Percentiles rank a stretch among this genome's conserved stretches.
These are phyloP conservation scores for Blastocystis sp. DNA, from an alignment of 352 stramenopile genomes.

Conservation along the genomic window DNA sequence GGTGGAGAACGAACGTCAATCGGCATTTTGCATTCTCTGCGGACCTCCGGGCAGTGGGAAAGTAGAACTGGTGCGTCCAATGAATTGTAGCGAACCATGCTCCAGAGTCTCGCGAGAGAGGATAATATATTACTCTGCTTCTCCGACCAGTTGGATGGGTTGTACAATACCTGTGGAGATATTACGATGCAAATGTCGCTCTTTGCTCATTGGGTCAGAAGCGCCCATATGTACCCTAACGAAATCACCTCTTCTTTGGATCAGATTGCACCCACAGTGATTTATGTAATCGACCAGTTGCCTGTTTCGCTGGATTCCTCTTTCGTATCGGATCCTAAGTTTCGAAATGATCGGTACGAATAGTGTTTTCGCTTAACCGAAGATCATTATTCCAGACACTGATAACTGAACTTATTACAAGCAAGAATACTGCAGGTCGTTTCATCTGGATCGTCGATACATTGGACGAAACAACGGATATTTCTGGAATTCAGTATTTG, in stretches of 20 bases:
- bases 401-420: not conserved
- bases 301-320: not conserved
- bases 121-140: not conserved
- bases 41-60: constrained; percentile 22
- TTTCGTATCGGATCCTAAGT: not conserved
- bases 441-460: constrained; percentile 44
- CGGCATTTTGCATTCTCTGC: constrained; percentile 1
- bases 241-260: not conserved
- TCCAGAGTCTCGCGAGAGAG: not conserved
- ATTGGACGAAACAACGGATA: not conserved
- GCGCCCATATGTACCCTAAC: not conserved
- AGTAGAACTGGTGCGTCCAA: not conserved
- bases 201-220: not conserved
- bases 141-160: not conserved
- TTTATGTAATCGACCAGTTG: constrained; percentile 30
- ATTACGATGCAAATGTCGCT: not conserved
- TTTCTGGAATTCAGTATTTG: not conserved
- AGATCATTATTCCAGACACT: not conserved
- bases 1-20: not conserved
- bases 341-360: not conserved
- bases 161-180: not conserved
- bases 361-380: not conserved
- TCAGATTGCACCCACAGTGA: not conserved
- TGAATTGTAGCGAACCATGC: not conserved
- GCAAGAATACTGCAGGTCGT: not conserved